These are phyloP conservation scores for Tulasnella sp. DNA, from an alignment of 768 basidiomycete species.

Conservation along the genomic window DNA sequence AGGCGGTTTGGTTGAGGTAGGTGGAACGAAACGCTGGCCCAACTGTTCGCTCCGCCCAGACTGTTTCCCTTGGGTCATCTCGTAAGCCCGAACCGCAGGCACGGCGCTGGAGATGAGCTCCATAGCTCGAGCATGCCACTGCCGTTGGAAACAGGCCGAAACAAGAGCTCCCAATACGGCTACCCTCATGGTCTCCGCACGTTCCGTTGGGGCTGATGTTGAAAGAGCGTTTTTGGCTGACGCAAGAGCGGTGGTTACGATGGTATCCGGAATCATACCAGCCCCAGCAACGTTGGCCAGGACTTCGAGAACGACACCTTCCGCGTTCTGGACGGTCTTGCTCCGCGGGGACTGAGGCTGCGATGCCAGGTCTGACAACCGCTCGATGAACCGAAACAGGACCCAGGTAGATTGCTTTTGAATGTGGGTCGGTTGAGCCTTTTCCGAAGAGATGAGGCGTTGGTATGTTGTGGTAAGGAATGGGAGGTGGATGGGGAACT, in stretches of 20 bases:
- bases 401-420: neutral
- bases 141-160: constrained; percentile 5
- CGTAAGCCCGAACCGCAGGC: neutral
- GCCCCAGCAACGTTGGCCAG: constrained; percentile 13
- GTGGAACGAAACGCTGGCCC: neutral
- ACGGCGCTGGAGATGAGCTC: neutral
- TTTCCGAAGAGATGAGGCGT: constrained; percentile 8
- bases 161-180: neutral
- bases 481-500: constrained; percentile 25
- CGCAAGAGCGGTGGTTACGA: neutral
- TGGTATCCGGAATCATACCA: neutral
- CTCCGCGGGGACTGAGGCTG: neutral
- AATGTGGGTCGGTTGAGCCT: neutral
- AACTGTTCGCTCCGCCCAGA: neutral
- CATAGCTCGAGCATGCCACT: neutral
- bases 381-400: neutral
- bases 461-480: constrained; percentile 24
- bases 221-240: neutral
- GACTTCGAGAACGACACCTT: constrained; percentile 3
- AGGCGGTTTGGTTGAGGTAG: neutral
- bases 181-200: neutral
- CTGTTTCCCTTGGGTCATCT: neutral
- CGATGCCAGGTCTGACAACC: neutral
- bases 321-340: neutral
- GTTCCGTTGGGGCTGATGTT: neutral